These are phyloP conservation scores for Leccinum olivaceopallidum DNA, from an alignment of 768 basidiomycete species.

Conservation along the genomic window DNA sequence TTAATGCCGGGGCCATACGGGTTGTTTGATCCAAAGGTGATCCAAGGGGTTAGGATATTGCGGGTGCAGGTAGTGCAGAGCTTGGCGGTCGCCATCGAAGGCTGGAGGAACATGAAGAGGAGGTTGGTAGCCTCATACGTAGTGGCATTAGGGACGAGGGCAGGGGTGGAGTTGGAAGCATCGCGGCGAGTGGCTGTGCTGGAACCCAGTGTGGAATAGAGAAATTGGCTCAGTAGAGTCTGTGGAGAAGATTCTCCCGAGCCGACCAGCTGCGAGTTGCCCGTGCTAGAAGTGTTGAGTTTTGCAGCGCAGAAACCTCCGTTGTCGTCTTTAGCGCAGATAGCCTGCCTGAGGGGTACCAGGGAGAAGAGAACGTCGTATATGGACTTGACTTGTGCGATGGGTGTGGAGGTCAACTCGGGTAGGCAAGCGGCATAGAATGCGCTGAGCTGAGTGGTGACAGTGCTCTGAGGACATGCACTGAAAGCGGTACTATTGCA, in stretches of 20 bases:
- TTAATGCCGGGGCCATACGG: conserved; percentile 78
- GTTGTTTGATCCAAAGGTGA: conserved; percentile 65
- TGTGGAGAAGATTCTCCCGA: conserved; percentile 12
- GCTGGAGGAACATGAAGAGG: conserved; percentile 76
- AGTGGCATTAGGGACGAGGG: conserved; percentile 50
- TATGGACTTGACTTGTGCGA: conserved; percentile 50
- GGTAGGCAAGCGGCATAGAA: conserved; percentile 71
- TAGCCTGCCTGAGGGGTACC: conserved; percentile 59
- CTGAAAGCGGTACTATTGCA: conserved; percentile 49
- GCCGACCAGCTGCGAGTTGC: conserved; percentile 14
- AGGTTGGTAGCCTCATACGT: conserved; percentile 62
- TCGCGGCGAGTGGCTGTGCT: conserved; percentile 29
- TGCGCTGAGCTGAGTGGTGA: conserved; percentile 60
- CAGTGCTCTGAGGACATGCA: conserved; percentile 54
- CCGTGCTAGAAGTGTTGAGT: conserved; percentile 33
- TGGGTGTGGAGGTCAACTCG: conserved; percentile 62
- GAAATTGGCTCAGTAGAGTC: conserved; percentile 22
- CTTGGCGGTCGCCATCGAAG: conserved; percentile 42
- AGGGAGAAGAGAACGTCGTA: conserved; percentile 86
- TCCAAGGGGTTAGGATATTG: conserved; percentile 72
- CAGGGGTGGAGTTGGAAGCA: conserved; percentile 26
- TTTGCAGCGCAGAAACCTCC: conserved; percentile 69
- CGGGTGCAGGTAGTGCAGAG: conserved; percentile 88
- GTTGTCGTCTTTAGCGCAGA: conserved; percentile 75
- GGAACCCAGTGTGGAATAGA: conserved; percentile 25